Evolutionary conservation across 2,329 filamentous ascomycete species (phyloP), one percentile per base, ranked within the genome.

Genomic region (Aspergillus pseudonomiae): DNA sequence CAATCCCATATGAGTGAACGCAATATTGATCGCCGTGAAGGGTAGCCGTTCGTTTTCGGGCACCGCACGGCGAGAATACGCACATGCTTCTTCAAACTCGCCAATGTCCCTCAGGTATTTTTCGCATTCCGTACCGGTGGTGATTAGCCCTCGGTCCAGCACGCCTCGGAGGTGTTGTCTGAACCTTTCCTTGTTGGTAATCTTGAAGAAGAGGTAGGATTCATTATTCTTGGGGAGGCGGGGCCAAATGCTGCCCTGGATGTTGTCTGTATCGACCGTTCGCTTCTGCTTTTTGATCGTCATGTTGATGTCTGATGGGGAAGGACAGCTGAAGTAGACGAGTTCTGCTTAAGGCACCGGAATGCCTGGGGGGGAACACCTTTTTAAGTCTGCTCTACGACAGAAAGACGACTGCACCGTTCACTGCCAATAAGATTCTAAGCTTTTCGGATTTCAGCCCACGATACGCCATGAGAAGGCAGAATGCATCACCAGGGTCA

Each of bases 121-220:
- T 43, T 65, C 58, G 48, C 63, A 69, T 21, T 68, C 32, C 3
- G 12, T 39, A 7, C 67, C 68, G 6, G 68, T 69, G 56, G 68
- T 68, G 53, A 70, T 64, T 5, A 57, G 32, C 9, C 24, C 24
- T 19, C 6, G 12, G 11, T 50, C 53, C n/a, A 59, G 28, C 1
- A 65, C n/a, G 4, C 16, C 32, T 10, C 41, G 52, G 24, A 68
- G 61, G 24, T 68, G 57, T 10, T 46, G 24, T 32, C 63, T 52
- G 65, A 68, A 67, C 30, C n/a, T 61, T n/a, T 52, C 57, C 4
- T 57, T 59, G 12, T 67, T 39, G 6, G 43, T 68, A 46, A 70
- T 64, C 41, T 62, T 65, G 48, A 67, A 70, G 32, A 69, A 70
- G 30, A 70, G 60, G 52, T 57, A 69, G 28, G 62, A 53, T 53